phyloP scores from a whole-genome alignment of 208 protist genomes.

The Trichomonas tenax region DNA sequence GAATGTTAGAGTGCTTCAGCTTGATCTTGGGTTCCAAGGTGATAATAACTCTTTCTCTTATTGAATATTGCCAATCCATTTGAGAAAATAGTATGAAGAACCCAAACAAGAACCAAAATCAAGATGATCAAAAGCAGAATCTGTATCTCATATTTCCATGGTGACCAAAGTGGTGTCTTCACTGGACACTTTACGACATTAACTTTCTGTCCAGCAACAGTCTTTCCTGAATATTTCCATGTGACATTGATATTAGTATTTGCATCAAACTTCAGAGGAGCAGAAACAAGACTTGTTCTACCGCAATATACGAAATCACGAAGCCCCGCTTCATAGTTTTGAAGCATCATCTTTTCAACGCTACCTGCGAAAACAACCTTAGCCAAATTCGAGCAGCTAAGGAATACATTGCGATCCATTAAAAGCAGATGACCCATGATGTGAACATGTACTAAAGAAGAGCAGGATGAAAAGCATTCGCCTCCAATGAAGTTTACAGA shows the following conservation, averaged over 20 bases:
- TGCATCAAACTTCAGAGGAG: background rate
- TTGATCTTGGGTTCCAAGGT: no score
- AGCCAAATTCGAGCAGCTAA: background rate
- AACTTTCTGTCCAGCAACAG: background rate
- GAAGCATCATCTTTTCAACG: background rate
- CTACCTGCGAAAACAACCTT: background rate
- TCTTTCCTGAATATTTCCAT: background rate
- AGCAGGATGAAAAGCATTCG: background rate
- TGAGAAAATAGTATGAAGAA: background rate
- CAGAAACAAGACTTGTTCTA: background rate
- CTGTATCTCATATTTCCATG: background rate
- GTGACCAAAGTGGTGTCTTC: background rate
- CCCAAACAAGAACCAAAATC: background rate
- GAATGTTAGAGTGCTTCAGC: no score
- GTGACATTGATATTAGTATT: background rate
- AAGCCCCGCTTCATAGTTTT: background rate
- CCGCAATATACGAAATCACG: background rate
- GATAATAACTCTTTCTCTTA: background rate
- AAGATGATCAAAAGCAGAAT: background rate
- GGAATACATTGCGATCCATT: background rate
- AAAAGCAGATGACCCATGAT: background rate
- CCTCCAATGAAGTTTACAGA: background rate
- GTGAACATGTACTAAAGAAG: background rate
- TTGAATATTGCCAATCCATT: background rate
- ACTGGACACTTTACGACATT: background rate